Conservation (phyloP, 2,329 filamentous ascomycete genomes). For the Talaromyces sp. region DNA sequence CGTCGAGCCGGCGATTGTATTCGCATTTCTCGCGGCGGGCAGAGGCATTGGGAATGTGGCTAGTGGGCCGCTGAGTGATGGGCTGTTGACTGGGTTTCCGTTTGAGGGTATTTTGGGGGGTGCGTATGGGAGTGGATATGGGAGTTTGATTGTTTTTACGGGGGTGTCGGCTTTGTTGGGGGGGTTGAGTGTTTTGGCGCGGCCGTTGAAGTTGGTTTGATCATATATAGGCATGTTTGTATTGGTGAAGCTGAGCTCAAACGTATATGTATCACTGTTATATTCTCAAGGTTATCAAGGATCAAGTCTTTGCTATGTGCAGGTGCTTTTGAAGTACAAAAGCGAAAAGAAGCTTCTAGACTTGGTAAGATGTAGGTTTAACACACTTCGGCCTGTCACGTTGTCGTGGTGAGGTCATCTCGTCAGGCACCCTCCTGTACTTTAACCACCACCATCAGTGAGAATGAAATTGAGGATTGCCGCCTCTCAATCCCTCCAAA, state of each 20-base stretch:
- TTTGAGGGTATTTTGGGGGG: conserved; percentile 25
- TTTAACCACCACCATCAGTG: neutral
- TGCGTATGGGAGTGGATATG: conserved; percentile 32
- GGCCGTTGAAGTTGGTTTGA: conserved; percentile 20
- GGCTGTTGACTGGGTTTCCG: conserved; percentile 29
- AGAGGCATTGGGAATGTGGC: conserved; percentile 54
- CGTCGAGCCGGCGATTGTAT: conserved; percentile 50
- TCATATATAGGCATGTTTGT: neutral
- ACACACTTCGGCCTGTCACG: no score
- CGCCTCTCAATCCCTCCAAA: neutral
- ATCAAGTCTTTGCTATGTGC: no score
- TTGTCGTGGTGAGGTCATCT: neutral
- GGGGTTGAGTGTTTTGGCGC: conserved; percentile 28
- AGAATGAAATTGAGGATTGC: no score
- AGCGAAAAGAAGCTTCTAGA: neutral
- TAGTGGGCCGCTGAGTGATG: conserved; percentile 53
- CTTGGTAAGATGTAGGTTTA: no score
- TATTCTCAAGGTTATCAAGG: neutral
- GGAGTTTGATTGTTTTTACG: conserved; percentile 32
- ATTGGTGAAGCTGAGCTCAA: neutral
- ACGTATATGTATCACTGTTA: neutral
- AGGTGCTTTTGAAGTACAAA: neutral
- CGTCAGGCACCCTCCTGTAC: neutral
- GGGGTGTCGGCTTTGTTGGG: conserved; percentile 29
- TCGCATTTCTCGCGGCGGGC: conserved; percentile 49